Evolutionary conservation across 495 filamentous ascomycete species (phyloP).

Genomic region (Aspergillus steynii): DNA sequence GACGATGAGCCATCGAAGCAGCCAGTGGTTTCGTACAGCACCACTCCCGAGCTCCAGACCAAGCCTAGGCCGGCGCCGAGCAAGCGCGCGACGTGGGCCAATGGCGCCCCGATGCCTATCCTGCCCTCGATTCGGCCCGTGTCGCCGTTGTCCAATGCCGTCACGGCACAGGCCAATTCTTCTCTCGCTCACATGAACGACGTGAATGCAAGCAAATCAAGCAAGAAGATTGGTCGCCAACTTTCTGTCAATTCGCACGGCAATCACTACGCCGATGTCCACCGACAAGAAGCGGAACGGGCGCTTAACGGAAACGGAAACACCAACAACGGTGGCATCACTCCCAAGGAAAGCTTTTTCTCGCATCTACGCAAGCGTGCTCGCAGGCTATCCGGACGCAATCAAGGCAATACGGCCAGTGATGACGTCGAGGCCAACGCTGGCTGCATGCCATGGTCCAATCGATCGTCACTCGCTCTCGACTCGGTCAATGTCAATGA

Average conservation of each 20-base stretch:
- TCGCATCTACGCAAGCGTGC: conserved; percentile 95
- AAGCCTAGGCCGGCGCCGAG: conserved; percentile 62
- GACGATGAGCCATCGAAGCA: conserved; percentile 40
- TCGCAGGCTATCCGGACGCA: conserved; percentile 85
- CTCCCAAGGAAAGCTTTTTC: conserved; percentile 92
- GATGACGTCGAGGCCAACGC: conserved; percentile 92
- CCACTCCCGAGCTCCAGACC: conserved; percentile 45
- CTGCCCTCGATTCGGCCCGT: conserved; percentile 94
- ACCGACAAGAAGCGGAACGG: conserved; percentile 88
- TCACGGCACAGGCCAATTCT: conserved; percentile 79
- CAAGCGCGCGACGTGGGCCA: conserved; percentile 89
- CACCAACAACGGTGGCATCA: conserved; percentile 60
- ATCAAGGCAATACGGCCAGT: conserved; percentile 70
- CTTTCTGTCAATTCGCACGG: conserved; percentile 92
- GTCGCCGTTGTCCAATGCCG: conserved; percentile 86
- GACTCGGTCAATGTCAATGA: conserved; percentile 59
- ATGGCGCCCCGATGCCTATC: conserved; percentile 94
- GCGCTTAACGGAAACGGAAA: conserved; percentile 89
- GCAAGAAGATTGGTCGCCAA: conserved; percentile 94
- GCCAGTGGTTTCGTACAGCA: conserved; percentile 54
- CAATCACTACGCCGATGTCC: conserved; percentile 84
- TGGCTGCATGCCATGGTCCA: conserved; percentile 85
- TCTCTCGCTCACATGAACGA: conserved; percentile 29
- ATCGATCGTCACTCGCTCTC: conserved; percentile 80
- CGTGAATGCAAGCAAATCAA: conserved; percentile 49